A percentile compares a stretch with the other conserved stretches of the same genome.
Conservation (phyloP, 1,284 basidiomycete species). For the Rhodotorula glutinis region DNA sequence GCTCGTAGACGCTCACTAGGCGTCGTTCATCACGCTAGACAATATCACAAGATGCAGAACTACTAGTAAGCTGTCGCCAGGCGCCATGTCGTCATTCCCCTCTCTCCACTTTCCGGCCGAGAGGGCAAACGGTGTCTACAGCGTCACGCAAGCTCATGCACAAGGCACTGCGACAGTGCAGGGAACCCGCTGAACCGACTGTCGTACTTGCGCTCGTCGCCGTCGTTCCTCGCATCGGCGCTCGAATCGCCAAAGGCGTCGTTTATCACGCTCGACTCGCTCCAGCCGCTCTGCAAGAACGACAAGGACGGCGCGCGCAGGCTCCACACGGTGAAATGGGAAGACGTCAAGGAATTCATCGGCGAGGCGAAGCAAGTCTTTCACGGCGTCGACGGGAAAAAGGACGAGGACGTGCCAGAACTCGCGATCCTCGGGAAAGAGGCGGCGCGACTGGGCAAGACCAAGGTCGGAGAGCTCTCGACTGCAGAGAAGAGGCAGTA, state of each 20-base stretch:
- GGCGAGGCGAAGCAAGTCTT: conserved; percentile 32
- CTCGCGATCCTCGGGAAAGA: conserved; percentile 9
- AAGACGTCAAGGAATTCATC: conserved; percentile 41
- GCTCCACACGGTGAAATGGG: conserved; percentile 46
- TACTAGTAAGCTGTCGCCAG: no score
- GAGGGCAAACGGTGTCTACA: no score
- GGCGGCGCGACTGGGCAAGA: conserved; percentile 4
- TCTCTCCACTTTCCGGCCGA: no score
- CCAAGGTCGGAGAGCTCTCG: conserved; percentile 17
- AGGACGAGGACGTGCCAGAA: conserved; percentile 9
- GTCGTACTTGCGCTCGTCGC: conserved; percentile 31
- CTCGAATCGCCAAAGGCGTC: conserved; percentile 43
- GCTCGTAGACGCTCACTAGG: no score
- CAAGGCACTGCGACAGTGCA: no score
- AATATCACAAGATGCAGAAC: no score
- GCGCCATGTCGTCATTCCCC: neutral
- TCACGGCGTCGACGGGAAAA: conserved; percentile 46
- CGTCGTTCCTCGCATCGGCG: conserved; percentile 47
- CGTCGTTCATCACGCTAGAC: no score
- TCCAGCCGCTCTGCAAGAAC: conserved; percentile 45
- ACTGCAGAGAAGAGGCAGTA: conserved; percentile 18
- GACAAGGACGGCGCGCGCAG: conserved; percentile 14
- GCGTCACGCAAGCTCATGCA: no score
- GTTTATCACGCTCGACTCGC: conserved; percentile 46
- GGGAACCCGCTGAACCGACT: conserved; percentile 39